Conservation (phyloP, 139 green algal genomes). For the Chlorella sp. region DNA sequence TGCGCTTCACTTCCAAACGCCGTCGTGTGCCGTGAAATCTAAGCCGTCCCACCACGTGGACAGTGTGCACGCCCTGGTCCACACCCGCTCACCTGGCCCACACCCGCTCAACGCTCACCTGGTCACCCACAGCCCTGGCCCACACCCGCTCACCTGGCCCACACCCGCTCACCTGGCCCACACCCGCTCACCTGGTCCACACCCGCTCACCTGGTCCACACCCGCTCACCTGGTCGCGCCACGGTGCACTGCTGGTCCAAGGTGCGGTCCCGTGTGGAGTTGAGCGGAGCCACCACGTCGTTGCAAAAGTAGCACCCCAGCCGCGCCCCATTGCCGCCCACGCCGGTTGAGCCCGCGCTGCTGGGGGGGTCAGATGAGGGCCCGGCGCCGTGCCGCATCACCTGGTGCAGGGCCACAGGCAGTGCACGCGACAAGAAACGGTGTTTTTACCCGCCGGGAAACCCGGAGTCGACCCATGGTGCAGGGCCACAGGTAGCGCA, state of each 20-base stretch:
- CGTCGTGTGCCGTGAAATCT: too few species aligned
- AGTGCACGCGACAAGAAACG: too few species aligned
- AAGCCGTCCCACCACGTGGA: too few species aligned
- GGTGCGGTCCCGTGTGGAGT: constrained; percentile 79
- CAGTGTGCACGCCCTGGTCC: too few species aligned
- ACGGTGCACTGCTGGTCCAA: constrained; percentile 98
- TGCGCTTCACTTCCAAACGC: too few species aligned
- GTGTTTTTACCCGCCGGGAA: too few species aligned
- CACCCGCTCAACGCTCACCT: too few species aligned
- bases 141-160: not conserved
- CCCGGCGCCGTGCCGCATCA: constrained; percentile 56
- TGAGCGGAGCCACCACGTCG: constrained; percentile 88
- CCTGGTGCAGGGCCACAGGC: constrained; percentile 10
- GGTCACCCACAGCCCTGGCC: too few species aligned
- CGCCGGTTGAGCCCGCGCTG: not conserved
- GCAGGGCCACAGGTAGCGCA: too few species aligned
- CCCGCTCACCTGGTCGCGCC: constrained; percentile 74
- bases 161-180: not conserved
- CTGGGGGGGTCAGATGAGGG: not conserved
- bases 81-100: not conserved
- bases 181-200: not conserved
- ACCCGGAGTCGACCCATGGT: too few species aligned
- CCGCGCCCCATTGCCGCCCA: constrained; percentile 9
- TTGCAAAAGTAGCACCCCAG: constrained; percentile 99
- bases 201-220: not conserved